Base-by-base conservation (phyloP, 495 filamentous ascomycete species). In the Xylaria cubensis region DNA sequence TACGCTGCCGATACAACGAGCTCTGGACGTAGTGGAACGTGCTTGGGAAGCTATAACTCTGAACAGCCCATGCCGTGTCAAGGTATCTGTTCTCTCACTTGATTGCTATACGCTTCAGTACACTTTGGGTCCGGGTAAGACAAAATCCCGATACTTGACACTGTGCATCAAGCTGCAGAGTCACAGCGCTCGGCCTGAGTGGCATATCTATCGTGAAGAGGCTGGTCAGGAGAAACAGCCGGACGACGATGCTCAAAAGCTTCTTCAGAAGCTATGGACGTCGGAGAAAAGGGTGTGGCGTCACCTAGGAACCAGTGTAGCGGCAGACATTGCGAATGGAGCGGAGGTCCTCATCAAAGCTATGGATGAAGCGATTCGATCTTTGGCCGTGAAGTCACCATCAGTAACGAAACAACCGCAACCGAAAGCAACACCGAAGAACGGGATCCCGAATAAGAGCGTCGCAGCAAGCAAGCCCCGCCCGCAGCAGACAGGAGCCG, bases 1-100 rank as follows among this genome's bases (percentile, higher is more conserved):
- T 32, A 95, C 93, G 0, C 84, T 96, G 12, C 90, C 93, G 0
- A 79, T 97, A 5, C 83, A 94, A 24, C 83, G 83, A 26, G 89
- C 88, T n/a, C 80, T 97, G 12, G 88, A 89, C 46, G 78, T 76
- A 21, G 78, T 93, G 17, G 86, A 90, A 42, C 73, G 77, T 42
- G 74, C 75, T 12, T 88, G 84, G 84, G 74, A 78, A 21, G 19
- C 70, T 17, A 59, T 73, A 32, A 68, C 67, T 1, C 72, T 76
- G 36, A 82, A 78, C n/a, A 78, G 74, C 24, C 80, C 80, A 42
- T 84, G 82, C 13, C 76, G 75, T 0, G 76, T 85, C 4, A 78
- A 82, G 34, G 71, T 89, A 9, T 79, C 84, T 26, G 79, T 81
- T 36, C 74, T 83, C 59, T 77, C 81, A 12, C 70, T 86, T 5